Evolutionary conservation across 1,139 yeast species (phyloP).

Genomic region (Suhomyces kunorum): DNA sequence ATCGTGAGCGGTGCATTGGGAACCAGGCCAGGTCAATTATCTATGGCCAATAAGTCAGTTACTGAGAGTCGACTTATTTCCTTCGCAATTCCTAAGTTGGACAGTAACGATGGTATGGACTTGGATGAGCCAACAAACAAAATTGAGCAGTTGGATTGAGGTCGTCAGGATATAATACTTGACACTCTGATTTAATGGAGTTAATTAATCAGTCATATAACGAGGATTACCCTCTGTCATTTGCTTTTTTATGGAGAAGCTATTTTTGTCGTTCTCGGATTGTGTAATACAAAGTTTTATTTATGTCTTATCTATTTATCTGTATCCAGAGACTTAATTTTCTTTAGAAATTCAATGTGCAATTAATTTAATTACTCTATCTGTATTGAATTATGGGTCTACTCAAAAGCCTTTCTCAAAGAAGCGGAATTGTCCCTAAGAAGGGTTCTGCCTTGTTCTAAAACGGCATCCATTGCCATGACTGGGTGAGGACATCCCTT

Average conservation of each 20-base stretch:
- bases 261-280: conserved; percentile 2
- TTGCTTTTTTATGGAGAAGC: no score
- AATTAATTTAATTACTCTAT: neutral
- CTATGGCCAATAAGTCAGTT: conserved; percentile 32
- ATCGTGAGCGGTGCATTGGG: conserved; percentile 14
- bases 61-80: conserved; percentile 34
- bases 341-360: neutral
- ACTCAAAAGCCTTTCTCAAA: conserved; percentile 24
- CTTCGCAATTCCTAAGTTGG: conserved; percentile 12
- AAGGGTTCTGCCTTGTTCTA: conserved; percentile 41
- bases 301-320: no score
- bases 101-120: conserved; percentile 18
- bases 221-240: no score
- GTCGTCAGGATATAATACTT: neutral
- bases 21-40: conserved; percentile 37
- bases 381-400: no score
- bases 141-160: conserved; percentile 18
- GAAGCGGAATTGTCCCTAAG: conserved; percentile 35
- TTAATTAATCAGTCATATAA: neutral
- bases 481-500: conserved; percentile 51
- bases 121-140: conserved; percentile 17
- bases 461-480: conserved; percentile 49
- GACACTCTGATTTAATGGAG: no score
- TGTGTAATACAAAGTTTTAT: neutral
- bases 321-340: no score